These are phyloP conservation scores for Wickerhamiella dianesei DNA, from an alignment of 805 yeast species.

Conservation along the genomic window DNA sequence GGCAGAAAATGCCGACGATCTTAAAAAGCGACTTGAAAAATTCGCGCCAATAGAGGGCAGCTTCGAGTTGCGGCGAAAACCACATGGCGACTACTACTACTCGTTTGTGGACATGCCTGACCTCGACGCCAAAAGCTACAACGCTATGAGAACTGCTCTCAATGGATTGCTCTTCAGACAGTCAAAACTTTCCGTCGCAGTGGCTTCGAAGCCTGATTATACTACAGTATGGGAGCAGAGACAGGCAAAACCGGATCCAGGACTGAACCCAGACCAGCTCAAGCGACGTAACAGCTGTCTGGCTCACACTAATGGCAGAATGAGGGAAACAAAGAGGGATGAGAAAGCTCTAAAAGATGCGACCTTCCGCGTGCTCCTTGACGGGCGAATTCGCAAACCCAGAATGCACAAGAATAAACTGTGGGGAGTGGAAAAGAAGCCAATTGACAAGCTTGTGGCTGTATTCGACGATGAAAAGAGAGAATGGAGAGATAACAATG, in stretches of 20 bases:
- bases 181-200: slow-evolving; percentile 42
- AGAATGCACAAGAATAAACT: slow-evolving; percentile 61
- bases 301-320: slow-evolving; percentile 38
- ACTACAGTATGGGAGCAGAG: slow-evolving; percentile 32
- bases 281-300: slow-evolving; percentile 24
- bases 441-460: slow-evolving; percentile 42
- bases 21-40: slow-evolving; percentile 43
- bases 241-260: slow-evolving; percentile 29
- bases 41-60: slow-evolving; percentile 43
- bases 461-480: slow-evolving; percentile 40
- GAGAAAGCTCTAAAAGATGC: slow-evolving; percentile 34
- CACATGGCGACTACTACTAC: slow-evolving; percentile 39
- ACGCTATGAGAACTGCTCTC: slow-evolving; percentile 40
- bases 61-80: slow-evolving; percentile 43
- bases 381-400: slow-evolving; percentile 45
- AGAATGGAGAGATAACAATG: slow-evolving; percentile 68
- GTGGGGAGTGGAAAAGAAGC: slow-evolving; percentile 72
- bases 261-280: slow-evolving; percentile 19
- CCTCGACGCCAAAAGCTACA: slow-evolving; percentile 34
- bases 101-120: slow-evolving; percentile 49
- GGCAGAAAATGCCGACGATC: slow-evolving; percentile 32
- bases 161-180: slow-evolving; percentile 72
- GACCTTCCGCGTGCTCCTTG: slow-evolving; percentile 45
- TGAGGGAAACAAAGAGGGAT: slow-evolving; percentile 41
- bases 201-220: slow-evolving; percentile 45